These are phyloP conservation scores for Leccinum boreale DNA, from an alignment of 768 basidiomycete species.

Conservation along the genomic window DNA sequence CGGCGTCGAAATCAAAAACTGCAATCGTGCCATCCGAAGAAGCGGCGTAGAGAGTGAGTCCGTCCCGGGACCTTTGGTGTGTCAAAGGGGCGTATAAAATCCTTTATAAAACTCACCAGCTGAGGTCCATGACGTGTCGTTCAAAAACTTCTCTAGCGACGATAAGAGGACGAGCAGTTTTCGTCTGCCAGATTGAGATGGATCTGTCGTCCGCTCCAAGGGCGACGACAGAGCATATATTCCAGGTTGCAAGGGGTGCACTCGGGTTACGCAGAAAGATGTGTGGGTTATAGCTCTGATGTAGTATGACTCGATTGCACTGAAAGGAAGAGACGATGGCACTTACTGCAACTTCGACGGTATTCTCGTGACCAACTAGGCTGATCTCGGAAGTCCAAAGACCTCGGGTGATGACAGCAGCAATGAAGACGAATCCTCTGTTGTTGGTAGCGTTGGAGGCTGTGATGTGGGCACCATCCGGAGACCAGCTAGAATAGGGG, in stretches of 20 bases:
- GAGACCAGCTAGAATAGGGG: constrained; percentile 76
- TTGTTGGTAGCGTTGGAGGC: constrained; percentile 97
- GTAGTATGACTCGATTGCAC: constrained; percentile 4
- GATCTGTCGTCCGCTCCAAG: constrained; percentile 92
- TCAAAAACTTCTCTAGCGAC: constrained; percentile 95
- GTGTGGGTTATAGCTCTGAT: constrained; percentile 80
- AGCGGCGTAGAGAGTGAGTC: constrained; percentile 87
- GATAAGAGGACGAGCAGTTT: constrained; percentile 83
- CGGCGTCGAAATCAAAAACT: constrained; percentile 77
- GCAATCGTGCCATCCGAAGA: constrained; percentile 95
- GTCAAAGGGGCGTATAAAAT: constrained; percentile 1
- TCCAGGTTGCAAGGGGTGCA: constrained; percentile 66
- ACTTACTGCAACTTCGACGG: constrained; percentile 90
- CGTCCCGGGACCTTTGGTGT: constrained; percentile 79
- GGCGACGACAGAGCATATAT: constrained; percentile 90
- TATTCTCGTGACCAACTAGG: constrained; percentile 95
- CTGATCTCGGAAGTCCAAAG: constrained; percentile 91
- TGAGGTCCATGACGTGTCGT: constrained; percentile 91
- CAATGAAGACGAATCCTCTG: constrained; percentile 94
- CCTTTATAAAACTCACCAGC: constrained; percentile 61
- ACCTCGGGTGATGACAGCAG: constrained; percentile 87
- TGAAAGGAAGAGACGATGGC: not conserved
- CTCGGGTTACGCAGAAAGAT: constrained; percentile 81
- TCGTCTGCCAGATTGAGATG: constrained; percentile 96
- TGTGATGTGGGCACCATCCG: constrained; percentile 97